These are phyloP conservation scores for Paraglomus brasilianum DNA, from an alignment of 192 early-diverging fungal genomes.

Conservation along the genomic window DNA sequence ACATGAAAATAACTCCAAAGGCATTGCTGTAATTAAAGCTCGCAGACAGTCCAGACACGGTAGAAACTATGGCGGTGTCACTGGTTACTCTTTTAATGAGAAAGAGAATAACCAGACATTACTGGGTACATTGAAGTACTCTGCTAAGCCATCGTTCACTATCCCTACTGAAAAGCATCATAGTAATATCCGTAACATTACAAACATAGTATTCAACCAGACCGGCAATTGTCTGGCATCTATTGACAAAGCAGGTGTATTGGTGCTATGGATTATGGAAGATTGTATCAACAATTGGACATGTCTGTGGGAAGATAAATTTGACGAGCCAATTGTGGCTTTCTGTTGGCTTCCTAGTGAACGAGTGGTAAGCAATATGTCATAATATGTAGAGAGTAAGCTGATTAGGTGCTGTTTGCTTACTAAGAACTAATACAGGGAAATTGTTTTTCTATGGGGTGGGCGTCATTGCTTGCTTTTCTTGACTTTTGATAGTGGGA, in stretches of 20 bases:
- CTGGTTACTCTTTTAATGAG: constrained; percentile 1
- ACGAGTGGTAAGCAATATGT: constrained; percentile 4
- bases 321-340: constrained; percentile 7
- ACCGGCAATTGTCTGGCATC: constrained; percentile 13
- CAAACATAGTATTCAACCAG: constrained; percentile 24
- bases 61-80: neutral
- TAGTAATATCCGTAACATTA: neutral
- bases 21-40: neutral
- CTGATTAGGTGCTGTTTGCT: no score
- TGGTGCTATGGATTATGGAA: constrained; percentile 23
- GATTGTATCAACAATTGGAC: constrained; percentile 26
- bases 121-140: neutral
- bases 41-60: neutral
- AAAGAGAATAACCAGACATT: neutral
- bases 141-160: neutral
- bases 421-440: neutral
- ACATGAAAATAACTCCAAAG: neutral
- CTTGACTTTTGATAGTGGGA: neutral
- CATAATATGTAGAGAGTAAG: neutral
- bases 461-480: no score
- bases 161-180: constrained; percentile 7
- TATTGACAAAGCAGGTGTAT: constrained; percentile 20
- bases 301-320: constrained; percentile 13
- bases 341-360: constrained; percentile 19
- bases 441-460: neutral